Evolutionary conservation across 768 basidiomycete genomes (phyloP).

Genomic region (Tubosaeta sp.): DNA sequence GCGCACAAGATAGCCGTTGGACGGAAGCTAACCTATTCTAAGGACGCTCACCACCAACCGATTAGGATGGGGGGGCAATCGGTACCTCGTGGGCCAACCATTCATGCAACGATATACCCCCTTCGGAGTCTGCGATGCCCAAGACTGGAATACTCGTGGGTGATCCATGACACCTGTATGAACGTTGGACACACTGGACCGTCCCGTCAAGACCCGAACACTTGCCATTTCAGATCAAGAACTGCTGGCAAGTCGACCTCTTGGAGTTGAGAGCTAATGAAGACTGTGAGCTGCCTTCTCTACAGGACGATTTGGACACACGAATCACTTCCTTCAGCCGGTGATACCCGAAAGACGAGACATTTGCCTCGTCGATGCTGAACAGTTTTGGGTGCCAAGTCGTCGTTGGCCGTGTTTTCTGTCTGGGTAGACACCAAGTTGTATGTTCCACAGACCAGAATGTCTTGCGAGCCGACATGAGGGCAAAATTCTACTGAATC

Average conservation of each 20-base stretch:
- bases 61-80: not conserved
- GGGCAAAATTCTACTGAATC: slow-evolving; percentile 94
- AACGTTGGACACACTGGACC: slow-evolving; percentile 3
- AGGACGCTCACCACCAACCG: not conserved
- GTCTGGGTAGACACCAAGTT: slow-evolving; percentile 49
- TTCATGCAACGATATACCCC: slow-evolving; percentile 61
- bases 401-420: not conserved
- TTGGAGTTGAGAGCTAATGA: slow-evolving; percentile 54
- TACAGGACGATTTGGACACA: slow-evolving; percentile 23
- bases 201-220: not conserved
- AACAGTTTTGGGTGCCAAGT: not conserved
- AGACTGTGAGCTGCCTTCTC: not conserved
- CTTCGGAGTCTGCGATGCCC: slow-evolving; percentile 83
- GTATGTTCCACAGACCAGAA: slow-evolving; percentile 92
- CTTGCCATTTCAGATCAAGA: slow-evolving; percentile 92
- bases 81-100: slow-evolving; percentile 48
- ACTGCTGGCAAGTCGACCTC: slow-evolving; percentile 74
- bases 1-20: slow-evolving; percentile 44
- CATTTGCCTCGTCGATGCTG: slow-evolving; percentile 67
- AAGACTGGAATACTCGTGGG: slow-evolving; percentile 44
- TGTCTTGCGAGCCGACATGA: slow-evolving; percentile 46
- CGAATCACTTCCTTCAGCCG: slow-evolving; percentile 30
- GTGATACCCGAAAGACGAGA: slow-evolving; percentile 53
- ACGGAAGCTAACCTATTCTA: slow-evolving; percentile 39
- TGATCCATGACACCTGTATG: slow-evolving; percentile 55